Conservation (phyloP, 225 moss, liverwort and hornwort species). For the Antitrichia curtipendula region DNA sequence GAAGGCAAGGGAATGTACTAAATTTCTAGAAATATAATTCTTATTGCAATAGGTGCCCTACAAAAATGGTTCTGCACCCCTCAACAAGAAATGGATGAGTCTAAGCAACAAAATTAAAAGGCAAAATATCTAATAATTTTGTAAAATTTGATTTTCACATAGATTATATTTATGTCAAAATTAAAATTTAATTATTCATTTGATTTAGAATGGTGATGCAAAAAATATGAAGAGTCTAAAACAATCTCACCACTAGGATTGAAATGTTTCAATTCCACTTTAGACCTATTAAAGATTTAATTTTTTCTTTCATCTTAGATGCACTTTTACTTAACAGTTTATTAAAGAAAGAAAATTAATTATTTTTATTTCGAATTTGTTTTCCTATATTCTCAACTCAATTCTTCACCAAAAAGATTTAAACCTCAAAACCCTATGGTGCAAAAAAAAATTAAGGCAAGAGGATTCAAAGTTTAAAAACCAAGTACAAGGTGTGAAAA, state of each 20-base stretch:
- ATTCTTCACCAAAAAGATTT: too few relatives aligned
- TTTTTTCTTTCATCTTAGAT: not conserved
- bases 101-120: not conserved
- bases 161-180: not conserved
- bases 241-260: not conserved
- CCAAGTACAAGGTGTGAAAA: too few relatives aligned
- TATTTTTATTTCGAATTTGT: too few relatives aligned
- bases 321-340: not conserved
- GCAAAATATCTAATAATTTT: too few relatives aligned
- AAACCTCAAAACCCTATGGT: too few relatives aligned
- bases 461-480: too few relatives aligned
- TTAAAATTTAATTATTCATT: accelerated
- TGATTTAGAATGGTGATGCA: not conserved
- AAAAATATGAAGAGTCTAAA: not conserved
- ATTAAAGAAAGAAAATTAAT: too few relatives aligned
- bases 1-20: not conserved
- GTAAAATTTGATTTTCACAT: too few relatives aligned
- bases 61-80: accelerated
- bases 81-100: not conserved
- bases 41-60: not conserved
- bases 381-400: too few relatives aligned
- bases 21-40: accelerated
- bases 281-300: not conserved
- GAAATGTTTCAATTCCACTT: not conserved
- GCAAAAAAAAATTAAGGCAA: too few relatives aligned